These are phyloP conservation scores for Mycena pura DNA, from an alignment of 768 basidiomycete genomes.

Conservation along the genomic window DNA sequence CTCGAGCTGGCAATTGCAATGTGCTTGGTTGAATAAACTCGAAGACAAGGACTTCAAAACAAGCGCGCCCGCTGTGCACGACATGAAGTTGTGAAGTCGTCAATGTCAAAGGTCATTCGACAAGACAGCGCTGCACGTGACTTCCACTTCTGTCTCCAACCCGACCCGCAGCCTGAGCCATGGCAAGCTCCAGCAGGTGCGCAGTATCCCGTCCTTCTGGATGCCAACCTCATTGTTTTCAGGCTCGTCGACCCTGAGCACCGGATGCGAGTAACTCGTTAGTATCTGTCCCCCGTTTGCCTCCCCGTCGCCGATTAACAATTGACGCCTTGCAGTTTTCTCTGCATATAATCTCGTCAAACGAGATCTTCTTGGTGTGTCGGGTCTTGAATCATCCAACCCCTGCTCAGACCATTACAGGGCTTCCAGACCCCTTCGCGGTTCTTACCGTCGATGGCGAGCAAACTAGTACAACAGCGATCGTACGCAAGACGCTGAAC, in stretches of 20 bases:
- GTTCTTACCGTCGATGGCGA: conserved; percentile 87
- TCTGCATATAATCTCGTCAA: conserved; percentile 78
- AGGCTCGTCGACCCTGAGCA: conserved; percentile 58
- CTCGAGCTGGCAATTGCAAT: too few species aligned
- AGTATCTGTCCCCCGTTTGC: conserved; percentile 29
- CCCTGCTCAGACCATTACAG: background rate
- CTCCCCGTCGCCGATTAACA: conserved; percentile 6
- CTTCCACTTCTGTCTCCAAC: background rate
- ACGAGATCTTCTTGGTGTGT: conserved; percentile 70
- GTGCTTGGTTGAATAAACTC: too few species aligned
- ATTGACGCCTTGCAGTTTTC: conserved; percentile 59
- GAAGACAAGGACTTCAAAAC: too few species aligned
- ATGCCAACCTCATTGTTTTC: conserved; percentile 18
- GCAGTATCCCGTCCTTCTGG: conserved; percentile 13
- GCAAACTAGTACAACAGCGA: conserved; percentile 79
- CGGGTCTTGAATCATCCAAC: background rate
- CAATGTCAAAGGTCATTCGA: too few species aligned
- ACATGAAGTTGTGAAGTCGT: too few species aligned
- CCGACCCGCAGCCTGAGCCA: conserved; percentile 14
- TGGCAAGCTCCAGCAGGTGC: conserved; percentile 45
- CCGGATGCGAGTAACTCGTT: conserved; percentile 57
- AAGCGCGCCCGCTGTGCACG: too few species aligned
- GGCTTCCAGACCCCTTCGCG: conserved; percentile 86
- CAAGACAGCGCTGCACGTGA: conserved; percentile 3
- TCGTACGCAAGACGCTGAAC: conserved; percentile 69